These are phyloP conservation scores for Alternaria burnsii DNA, from an alignment of 2,329 filamentous ascomycete genomes.

Conservation along the genomic window DNA sequence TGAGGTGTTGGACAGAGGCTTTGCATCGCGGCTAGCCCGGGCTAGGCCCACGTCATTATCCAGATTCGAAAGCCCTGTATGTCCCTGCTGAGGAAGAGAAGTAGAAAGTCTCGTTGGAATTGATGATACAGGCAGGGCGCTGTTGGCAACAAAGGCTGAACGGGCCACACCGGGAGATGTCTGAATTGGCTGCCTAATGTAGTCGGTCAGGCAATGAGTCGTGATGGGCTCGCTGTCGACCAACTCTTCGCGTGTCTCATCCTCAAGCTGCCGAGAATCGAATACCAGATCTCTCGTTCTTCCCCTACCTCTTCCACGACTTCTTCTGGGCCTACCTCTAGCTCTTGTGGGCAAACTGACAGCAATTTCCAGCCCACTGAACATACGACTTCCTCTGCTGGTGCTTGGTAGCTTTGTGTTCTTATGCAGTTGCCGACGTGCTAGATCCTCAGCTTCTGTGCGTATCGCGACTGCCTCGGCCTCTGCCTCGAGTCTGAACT, in stretches of 20 bases:
- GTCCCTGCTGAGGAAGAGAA: constrained; percentile 3
- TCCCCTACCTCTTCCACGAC: constrained; percentile 24
- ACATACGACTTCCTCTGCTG: constrained; percentile 20
- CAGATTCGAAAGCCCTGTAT: constrained; percentile 13
- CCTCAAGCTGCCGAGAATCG: constrained; percentile 1
- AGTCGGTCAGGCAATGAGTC: constrained; percentile 23
- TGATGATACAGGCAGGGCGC: constrained; percentile 38
- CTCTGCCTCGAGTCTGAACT: constrained; percentile 40
- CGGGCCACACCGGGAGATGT: constrained; percentile 35
- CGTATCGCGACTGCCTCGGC: constrained; percentile 32
- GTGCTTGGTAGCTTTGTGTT: constrained; percentile 30
- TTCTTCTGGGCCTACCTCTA: constrained; percentile 17
- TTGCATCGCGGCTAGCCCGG: constrained; percentile 4
- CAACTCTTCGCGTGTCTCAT: constrained; percentile 4
- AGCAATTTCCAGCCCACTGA: constrained; percentile 18
- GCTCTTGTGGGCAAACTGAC: constrained; percentile 15
- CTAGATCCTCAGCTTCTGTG: constrained; percentile 33
- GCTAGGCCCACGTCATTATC: constrained; percentile 10
- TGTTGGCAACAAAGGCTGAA: constrained; percentile 44
- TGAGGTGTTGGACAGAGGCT: constrained; percentile 15
- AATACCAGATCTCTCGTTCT: not conserved
- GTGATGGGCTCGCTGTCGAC: constrained; percentile 9
- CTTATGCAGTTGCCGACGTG: constrained; percentile 29
- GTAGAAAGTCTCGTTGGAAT: constrained; percentile 14
- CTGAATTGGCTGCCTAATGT: constrained; percentile 10